Percentiles rank a stretch among this genome's conserved stretches.
Evolutionary conservation across 2,329 filamentous ascomycete species (phyloP).

Genomic region (Fusarium incarnatum): DNA sequence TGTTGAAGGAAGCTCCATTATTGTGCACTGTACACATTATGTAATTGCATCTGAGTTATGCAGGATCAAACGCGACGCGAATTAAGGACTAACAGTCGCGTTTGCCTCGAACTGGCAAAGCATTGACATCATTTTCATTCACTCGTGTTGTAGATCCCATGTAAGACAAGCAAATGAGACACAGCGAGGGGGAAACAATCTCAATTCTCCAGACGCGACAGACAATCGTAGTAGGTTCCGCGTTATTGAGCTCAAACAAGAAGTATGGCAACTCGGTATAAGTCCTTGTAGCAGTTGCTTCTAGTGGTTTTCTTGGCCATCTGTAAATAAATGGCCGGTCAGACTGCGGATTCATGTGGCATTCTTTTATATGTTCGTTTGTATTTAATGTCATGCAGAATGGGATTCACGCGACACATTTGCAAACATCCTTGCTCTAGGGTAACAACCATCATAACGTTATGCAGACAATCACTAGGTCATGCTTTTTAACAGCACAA

Average conservation of each 20-base stretch:
- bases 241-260: not conserved
- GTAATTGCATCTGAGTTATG: not conserved
- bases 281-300: too few relatives aligned
- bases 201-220: not conserved
- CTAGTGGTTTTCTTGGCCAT: too few relatives aligned
- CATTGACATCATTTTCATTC: not conserved
- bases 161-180: not conserved
- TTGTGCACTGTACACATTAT: not conserved
- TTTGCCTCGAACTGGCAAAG: not conserved
- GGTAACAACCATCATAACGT: not conserved
- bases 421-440: not conserved
- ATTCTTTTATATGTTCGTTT: too few relatives aligned
- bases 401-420: not conserved
- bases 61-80: not conserved
- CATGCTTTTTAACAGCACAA: too few relatives aligned
- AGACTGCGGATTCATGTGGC: too few relatives aligned
- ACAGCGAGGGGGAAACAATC: too few relatives aligned
- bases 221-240: not conserved
- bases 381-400: too few relatives aligned
- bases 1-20: conserved; percentile 9
- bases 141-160: not conserved
- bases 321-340: too few relatives aligned
- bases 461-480: not conserved
- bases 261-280: too few relatives aligned
- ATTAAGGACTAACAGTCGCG: not conserved